phyloP scores from a whole-genome alignment of 371 early-diverging fungal genomes.

The Mortierella sp. region DNA sequence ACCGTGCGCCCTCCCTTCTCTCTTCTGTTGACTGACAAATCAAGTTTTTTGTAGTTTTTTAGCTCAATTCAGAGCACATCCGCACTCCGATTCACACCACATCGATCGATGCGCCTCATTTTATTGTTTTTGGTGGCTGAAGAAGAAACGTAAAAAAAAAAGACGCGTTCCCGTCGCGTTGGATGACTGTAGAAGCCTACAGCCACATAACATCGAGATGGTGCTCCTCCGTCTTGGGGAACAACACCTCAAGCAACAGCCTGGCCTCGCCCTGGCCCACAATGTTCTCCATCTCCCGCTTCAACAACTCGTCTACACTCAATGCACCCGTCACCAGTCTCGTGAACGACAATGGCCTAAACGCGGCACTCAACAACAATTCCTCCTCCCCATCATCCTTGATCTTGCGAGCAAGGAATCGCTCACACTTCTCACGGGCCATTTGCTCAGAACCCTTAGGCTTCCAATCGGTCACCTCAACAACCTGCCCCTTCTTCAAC shows the following conservation, averaged over 20 bases:
- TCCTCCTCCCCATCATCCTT: neutral
- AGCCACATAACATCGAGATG: constrained; percentile 31
- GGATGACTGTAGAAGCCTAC: neutral
- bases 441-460: neutral
- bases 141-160: no score
- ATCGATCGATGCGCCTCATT: neutral
- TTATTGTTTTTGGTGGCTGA: neutral
- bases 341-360: constrained; percentile 35
- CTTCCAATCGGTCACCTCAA: constrained; percentile 14
- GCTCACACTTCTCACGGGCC: neutral
- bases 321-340: constrained; percentile 25
- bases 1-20: neutral
- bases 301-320: constrained; percentile 27
- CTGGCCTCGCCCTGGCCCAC: constrained; percentile 22
- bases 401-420: neutral
- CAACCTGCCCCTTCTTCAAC: constrained; percentile 21
- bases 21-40: neutral
- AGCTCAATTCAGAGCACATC: no score
- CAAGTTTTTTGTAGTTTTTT: neutral
- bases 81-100: neutral
- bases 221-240: constrained; percentile 25
- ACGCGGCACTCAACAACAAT: constrained; percentile 14
- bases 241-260: constrained; percentile 30
- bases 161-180: neutral
- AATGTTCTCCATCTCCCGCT: constrained; percentile 22